Evolutionary conservation across 805 yeast species (phyloP), one percentile per base, ranked within the genome.

Genomic region (Candida odintsovae): DNA sequence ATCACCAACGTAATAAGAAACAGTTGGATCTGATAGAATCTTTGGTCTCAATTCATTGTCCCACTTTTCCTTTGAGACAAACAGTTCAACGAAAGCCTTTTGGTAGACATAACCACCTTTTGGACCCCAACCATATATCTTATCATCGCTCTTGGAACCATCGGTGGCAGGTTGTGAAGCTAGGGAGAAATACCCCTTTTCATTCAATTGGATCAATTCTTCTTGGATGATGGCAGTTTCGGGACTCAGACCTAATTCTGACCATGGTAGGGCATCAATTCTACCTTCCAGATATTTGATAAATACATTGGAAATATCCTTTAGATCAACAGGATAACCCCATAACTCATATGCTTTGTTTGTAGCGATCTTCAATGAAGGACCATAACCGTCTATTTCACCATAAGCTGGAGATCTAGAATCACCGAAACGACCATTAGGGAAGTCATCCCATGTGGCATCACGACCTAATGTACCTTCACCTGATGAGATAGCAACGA

Each of bases 71-170:
- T 79, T 82, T 15, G 86, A 78, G n/a, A 90, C 71, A 58, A 94
- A 88, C 64, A 92, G 76, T 65, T 86, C 95, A n/a, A 94, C 88
- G 67, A 90, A 90, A 6, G 97, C 83, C 67, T 94, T 90, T 63
- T 94, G 99, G 65, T 86, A 94, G 23, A 94, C 85, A 41, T 78
- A 71, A 3, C 99, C 99, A 58, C 83, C 78, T 20, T 75, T 70
- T 8, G 99, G 97, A 41, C 99, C 99, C 99, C 99, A 94, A 3
- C 99, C 99, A 62, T 90, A 84, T 26, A 92, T 82, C 48, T 80
- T 81, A 67, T 94, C 98, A n/a, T 79, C 72, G 8, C 95, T 85
- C 36, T 73, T 73, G 35, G 83, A 73, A 10, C 87, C 87, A 63
- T 89, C 85, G 2, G 90, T 84, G 0, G 97, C 94, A 3, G 99